Base-by-base conservation (phyloP, 2,329 filamentous ascomycete genomes). In the Tolypocladium pustulatum region DNA sequence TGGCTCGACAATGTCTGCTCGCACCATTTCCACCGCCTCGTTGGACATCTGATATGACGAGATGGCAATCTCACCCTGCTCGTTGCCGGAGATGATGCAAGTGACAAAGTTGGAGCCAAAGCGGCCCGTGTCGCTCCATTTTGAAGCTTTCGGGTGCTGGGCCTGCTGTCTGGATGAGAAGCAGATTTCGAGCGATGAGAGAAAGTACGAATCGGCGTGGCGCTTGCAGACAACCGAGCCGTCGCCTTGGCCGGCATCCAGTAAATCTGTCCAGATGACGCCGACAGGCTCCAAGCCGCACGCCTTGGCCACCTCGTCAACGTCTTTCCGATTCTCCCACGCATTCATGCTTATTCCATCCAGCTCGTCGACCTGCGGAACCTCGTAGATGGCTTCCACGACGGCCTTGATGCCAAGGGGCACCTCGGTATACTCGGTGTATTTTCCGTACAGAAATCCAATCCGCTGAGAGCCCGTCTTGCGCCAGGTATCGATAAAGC, bases 31-130 rank as follows among this genome's bases (percentile, higher is more conserved):
- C 5, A 97, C 91, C 0, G 92, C 91, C 20, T 94, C 89, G 65
- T 97, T 96, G 1, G 93, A 96, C 62, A 91, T 92, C 73, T 99
- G 94, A 68, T 97, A 99, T 0, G 92, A 86, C 4, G 91, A 90
- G 61, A 99, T 90, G 22, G 87, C 82, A 64, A 99, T 97, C 62
- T 91, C 86, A 58, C 92, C 91, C 55, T 90, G 80, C 63, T 94
- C 90, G 66, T 97, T 93, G 54, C 93, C 93, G n/a, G 90, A 93
- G 61, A 99, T 82, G 51, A 99, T 86, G 72, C 94, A 99, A 0
- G 94, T 97, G 54, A 99, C 92, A 71, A 97, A 97, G 69, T 95
- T 94, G 55, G 93, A 97, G 22, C 94, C 94, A 68, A 97, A 99
- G 58, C 83, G 83, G 53, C 93, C 94, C 3, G 90, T 95, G 67